Conservation (phyloP, 2,329 filamentous ascomycete genomes). For the Ophiocordyceps camponoti-saundersi region DNA sequence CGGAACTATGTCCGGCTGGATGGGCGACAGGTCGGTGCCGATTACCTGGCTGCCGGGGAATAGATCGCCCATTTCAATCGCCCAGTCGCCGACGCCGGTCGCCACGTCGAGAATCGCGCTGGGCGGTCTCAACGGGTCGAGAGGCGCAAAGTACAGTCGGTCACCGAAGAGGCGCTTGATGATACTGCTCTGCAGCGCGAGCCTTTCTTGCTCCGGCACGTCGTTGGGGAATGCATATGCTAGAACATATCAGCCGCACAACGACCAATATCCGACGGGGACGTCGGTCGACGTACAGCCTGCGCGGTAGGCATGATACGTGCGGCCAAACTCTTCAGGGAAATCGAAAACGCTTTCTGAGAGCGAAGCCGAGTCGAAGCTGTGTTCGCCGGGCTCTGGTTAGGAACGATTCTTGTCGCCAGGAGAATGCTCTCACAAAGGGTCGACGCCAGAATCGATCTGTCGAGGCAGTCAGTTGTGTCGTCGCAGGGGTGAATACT, state of each 20-base stretch:
- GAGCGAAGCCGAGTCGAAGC: conserved; percentile 12
- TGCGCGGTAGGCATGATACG: conserved; percentile 28
- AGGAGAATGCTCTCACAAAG: not conserved
- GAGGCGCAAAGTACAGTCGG: conserved; percentile 25
- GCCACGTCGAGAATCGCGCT: conserved; percentile 23
- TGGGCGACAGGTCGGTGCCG: conserved; percentile 50
- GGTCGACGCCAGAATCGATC: not conserved
- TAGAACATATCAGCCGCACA: conserved; percentile 5
- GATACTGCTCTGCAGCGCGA: conserved; percentile 21
- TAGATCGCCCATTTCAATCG: conserved; percentile 46
- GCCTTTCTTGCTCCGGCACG: conserved; percentile 20
- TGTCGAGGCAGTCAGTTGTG: not conserved
- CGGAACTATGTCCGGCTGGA: conserved; percentile 48
- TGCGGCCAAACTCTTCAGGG: conserved; percentile 25
- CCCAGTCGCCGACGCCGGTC: conserved; percentile 38
- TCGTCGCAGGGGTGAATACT: not conserved
- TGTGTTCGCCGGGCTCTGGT: not conserved
- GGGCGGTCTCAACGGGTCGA: conserved; percentile 17
- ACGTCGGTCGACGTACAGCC: conserved; percentile 21
- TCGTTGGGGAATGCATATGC: conserved; percentile 31
- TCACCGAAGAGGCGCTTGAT: conserved; percentile 20
- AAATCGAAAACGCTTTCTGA: conserved; percentile 23
- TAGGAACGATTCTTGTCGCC: not conserved
- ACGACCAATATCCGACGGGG: not conserved
- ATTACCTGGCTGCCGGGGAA: conserved; percentile 42